Percentiles rank a stretch among this genome's conserved stretches.
phyloP scores from a whole-genome alignment of 192 early-diverging fungal genomes.

The Tieghemiomyces parasiticus region DNA sequence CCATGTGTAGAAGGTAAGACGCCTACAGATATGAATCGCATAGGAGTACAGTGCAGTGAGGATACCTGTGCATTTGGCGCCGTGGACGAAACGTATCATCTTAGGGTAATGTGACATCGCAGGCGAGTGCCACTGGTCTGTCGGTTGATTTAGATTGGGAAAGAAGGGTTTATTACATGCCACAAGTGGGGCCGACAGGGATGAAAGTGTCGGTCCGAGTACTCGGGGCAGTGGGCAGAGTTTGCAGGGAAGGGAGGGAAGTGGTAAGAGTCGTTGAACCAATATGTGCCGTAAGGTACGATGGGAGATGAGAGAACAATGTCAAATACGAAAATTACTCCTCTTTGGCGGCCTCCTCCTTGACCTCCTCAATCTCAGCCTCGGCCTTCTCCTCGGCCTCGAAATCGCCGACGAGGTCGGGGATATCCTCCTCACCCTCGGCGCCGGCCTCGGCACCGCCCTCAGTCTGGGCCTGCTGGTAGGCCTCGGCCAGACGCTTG shows the following conservation, averaged over 20 bases:
- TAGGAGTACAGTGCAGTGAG: not conserved
- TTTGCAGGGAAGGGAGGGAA: not conserved
- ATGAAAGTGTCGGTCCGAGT: not conserved
- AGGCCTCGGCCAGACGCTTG: slow-evolving; percentile 72
- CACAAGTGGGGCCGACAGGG: not conserved
- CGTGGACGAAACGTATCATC: no score
- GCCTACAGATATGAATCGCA: no score
- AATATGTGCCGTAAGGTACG: no score
- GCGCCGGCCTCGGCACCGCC: slow-evolving; percentile 33
- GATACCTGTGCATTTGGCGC: not conserved
- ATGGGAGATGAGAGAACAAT: not conserved
- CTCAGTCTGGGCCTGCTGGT: slow-evolving; percentile 43
- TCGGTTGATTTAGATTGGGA: no score
- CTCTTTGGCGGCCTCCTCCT: slow-evolving; percentile 13
- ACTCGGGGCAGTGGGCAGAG: not conserved
- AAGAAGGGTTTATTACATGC: not conserved
- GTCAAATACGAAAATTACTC: not conserved
- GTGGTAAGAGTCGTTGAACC: not conserved
- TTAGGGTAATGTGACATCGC: no score
- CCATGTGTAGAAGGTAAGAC: no score
- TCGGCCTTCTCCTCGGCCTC: slow-evolving; percentile 36
- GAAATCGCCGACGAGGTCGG: slow-evolving; percentile 72
- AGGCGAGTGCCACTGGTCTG: no score
- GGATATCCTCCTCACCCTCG: slow-evolving; percentile 80
- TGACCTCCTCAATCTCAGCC: slow-evolving; percentile 28